phyloP scores from a whole-genome alignment of 148 eudicot genomes.

The Persicaria maculosa region DNA sequence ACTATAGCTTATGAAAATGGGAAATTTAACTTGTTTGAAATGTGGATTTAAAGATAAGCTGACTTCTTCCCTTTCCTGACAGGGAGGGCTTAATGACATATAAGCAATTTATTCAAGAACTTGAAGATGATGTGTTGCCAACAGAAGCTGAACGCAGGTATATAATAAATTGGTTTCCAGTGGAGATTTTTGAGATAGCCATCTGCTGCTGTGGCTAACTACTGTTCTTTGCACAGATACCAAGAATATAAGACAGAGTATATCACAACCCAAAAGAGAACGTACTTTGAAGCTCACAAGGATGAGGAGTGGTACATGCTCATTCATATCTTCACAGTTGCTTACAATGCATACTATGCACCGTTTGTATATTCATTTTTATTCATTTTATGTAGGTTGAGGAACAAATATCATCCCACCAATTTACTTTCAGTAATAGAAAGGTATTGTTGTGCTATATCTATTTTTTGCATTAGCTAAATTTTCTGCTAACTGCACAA shows the following conservation, averaged over 20 bases:
- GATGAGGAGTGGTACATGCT: constrained; percentile 79
- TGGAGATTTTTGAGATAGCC: not conserved
- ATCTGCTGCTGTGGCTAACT: not conserved
- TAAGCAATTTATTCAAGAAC: constrained; percentile 99
- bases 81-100: constrained; percentile 98
- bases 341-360: not conserved
- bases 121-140: constrained; percentile 94
- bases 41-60: not conserved
- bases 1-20: not conserved
- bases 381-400: constrained; percentile 51
- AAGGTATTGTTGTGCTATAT: constrained; percentile 34
- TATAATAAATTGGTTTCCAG: not conserved
- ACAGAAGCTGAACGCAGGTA: constrained; percentile 98
- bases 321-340: not conserved
- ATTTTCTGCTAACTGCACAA: not conserved
- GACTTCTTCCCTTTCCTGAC: not conserved
- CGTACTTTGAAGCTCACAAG: constrained; percentile 92
- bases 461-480: not conserved
- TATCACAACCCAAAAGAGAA: constrained; percentile 80
- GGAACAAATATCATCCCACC: constrained; percentile 94
- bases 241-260: constrained; percentile 92
- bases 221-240: constrained; percentile 38
- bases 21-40: not conserved
- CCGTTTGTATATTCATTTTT: constrained; percentile 10
- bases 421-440: constrained; percentile 76